Conservation (phyloP, 495 filamentous ascomycete genomes). For the Tuber calosporum region DNA sequence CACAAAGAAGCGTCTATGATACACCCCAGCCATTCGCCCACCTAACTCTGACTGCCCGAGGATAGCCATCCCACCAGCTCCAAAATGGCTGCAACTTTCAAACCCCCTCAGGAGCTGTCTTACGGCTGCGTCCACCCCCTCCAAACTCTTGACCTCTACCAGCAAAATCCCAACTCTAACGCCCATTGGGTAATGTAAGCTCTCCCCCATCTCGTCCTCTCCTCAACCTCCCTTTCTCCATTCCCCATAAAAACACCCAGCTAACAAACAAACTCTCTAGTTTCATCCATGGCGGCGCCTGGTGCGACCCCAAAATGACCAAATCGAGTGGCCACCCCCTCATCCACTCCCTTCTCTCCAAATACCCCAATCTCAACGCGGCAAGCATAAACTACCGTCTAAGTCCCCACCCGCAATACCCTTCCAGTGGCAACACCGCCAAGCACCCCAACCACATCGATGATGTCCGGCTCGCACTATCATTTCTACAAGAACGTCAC, state of each 20-base stretch:
- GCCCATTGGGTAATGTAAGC: constrained; percentile 50
- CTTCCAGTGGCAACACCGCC: constrained; percentile 36
- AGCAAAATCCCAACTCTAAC: constrained; percentile 21
- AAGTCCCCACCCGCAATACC: constrained; percentile 59
- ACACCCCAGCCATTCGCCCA: neutral
- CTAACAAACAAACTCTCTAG: constrained; percentile 41
- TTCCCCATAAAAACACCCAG: constrained; percentile 2
- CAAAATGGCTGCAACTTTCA: neutral
- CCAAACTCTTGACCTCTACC: constrained; percentile 24
- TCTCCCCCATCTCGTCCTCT: neutral
- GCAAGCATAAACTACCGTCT: constrained; percentile 75
- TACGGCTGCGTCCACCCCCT: constrained; percentile 7
- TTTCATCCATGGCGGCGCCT: constrained; percentile 85
- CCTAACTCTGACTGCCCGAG: neutral
- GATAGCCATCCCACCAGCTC: neutral
- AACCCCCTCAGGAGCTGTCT: neutral
- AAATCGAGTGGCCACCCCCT: constrained; percentile 49
- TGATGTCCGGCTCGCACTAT: constrained; percentile 60
- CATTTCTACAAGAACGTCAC: constrained; percentile 54
- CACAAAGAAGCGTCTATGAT: neutral
- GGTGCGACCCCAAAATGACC: constrained; percentile 65
- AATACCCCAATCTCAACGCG: constrained; percentile 46
- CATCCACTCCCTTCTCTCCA: constrained; percentile 46
- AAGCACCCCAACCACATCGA: constrained; percentile 65
- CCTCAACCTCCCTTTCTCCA: neutral